Evolutionary conservation across 2,329 filamentous ascomycete species (phyloP).

Genomic region (Ilyonectria destructans): DNA sequence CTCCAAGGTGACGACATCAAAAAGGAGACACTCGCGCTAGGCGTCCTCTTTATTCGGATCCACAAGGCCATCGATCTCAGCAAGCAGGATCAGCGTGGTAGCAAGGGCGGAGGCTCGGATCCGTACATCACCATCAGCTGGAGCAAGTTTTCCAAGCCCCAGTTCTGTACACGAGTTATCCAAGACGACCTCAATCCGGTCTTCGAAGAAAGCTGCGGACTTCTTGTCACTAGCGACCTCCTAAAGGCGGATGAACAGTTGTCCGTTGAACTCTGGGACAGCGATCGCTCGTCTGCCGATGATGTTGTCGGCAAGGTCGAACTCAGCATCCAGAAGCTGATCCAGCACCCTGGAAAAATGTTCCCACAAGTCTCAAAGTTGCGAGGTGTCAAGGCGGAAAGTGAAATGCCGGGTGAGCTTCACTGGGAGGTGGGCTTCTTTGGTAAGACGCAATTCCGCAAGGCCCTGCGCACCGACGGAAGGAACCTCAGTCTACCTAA

Average conservation of each 20-base stretch:
- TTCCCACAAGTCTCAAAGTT: conserved; percentile 90
- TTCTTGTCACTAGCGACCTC: conserved; percentile 89
- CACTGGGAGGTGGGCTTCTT: conserved; percentile 98
- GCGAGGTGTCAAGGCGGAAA: conserved; percentile 85
- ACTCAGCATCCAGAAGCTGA: conserved; percentile 93
- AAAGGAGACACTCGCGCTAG: conserved; percentile 89
- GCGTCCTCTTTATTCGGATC: conserved; percentile 93
- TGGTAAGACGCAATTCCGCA: conserved; percentile 89
- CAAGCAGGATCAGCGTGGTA: conserved; percentile 90
- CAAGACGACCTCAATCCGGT: conserved; percentile 94
- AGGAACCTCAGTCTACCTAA: conserved; percentile 85
- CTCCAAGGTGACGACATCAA: conserved; percentile 92
- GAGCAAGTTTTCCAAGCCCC: conserved; percentile 97
- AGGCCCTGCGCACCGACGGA: conserved; percentile 88
- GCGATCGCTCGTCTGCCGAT: conserved; percentile 91
- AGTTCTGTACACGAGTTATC: conserved; percentile 97
- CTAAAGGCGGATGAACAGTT: conserved; percentile 96
- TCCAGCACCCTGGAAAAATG: conserved; percentile 93
- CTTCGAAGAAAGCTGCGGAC: conserved; percentile 89
- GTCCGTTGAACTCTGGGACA: conserved; percentile 96
- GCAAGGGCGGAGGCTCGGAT: conserved; percentile 89
- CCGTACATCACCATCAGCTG: conserved; percentile 96
- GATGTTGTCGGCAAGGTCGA: conserved; percentile 97
- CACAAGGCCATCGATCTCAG: conserved; percentile 90
- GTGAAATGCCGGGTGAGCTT: conserved; percentile 91